A percentile compares a stretch with the other conserved stretches of the same genome.
Conservation (phyloP, 176 grass and related monocot species). For the Neostapfia colusana region DNA sequence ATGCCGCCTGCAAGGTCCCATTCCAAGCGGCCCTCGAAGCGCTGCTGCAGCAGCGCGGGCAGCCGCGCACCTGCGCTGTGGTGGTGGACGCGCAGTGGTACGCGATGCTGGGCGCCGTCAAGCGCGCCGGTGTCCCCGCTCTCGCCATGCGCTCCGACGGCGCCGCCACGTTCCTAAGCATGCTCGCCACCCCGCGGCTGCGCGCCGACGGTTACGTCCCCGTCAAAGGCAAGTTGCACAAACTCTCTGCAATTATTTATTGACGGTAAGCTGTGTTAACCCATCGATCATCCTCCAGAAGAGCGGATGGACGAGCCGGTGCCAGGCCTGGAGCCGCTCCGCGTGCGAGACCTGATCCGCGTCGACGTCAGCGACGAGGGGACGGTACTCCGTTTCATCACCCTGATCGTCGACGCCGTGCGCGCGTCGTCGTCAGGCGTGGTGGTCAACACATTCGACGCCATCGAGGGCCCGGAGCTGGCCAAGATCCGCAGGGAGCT, state of each 20-base stretch:
- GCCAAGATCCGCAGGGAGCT: slow-evolving; percentile 3
- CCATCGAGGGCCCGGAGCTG: slow-evolving; percentile 32
- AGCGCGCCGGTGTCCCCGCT: not conserved
- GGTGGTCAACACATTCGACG: slow-evolving; percentile 36
- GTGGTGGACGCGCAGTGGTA: slow-evolving; percentile 30
- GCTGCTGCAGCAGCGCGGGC: not conserved
- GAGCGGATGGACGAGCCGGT: not conserved
- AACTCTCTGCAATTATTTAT: not conserved
- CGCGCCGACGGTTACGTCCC: not conserved
- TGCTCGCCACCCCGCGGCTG: not conserved
- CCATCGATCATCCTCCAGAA: not conserved
- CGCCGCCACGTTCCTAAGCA: slow-evolving; percentile 4
- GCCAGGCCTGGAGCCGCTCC: not conserved
- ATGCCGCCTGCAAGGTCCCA: slow-evolving; percentile 19
- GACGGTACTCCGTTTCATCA: not conserved
- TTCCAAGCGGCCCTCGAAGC: not conserved
- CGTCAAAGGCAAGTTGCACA: not conserved
- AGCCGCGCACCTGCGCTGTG: not conserved
- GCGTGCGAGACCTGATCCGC: slow-evolving; percentile 23
- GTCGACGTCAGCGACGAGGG: not conserved
- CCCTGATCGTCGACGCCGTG: not conserved
- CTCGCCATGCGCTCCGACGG: not conserved
- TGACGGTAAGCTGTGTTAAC: too few species aligned
- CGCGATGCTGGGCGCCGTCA: not conserved
- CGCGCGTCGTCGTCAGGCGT: slow-evolving; percentile 7